phyloP scores from a whole-genome alignment of 352 stramenopile species.

The Globisporangium heterothallicum region DNA sequence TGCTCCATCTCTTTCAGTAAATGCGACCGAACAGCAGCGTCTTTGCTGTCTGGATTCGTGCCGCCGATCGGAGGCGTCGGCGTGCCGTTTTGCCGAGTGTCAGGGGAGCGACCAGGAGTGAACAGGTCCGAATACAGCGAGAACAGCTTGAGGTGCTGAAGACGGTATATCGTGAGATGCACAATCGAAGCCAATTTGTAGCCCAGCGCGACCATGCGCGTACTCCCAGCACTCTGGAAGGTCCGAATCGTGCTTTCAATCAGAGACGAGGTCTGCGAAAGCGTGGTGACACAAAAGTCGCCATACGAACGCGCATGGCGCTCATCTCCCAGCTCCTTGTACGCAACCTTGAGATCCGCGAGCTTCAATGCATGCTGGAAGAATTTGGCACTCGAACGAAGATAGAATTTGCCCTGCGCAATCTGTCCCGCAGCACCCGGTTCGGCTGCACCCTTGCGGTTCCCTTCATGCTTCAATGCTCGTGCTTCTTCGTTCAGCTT shows the following conservation, averaged over 20 bases:
- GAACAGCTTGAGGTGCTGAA: conserved; percentile 79
- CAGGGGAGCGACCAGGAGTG: conserved; percentile 67
- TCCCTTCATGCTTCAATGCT: conserved; percentile 79
- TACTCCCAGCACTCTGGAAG: conserved; percentile 54
- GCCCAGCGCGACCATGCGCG: conserved; percentile 62
- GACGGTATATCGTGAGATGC: conserved; percentile 71
- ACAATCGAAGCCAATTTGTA: conserved; percentile 82
- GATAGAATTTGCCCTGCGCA: conserved; percentile 67
- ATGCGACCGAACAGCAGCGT: conserved; percentile 56
- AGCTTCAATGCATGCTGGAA: conserved; percentile 78
- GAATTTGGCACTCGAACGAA: conserved; percentile 77
- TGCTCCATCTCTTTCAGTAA: conserved; percentile 85
- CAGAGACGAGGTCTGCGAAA: conserved; percentile 69
- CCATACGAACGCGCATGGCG: conserved; percentile 53
- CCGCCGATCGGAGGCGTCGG: conserved; percentile 59
- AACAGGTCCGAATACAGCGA: conserved; percentile 78
- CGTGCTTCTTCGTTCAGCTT: conserved; percentile 63
- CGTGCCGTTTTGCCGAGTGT: conserved; percentile 60
- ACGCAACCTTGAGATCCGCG: conserved; percentile 76
- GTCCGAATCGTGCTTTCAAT: conserved; percentile 74
- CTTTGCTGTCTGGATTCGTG: conserved; percentile 44
- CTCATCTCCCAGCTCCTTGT: conserved; percentile 60
- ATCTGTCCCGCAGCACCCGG: conserved; percentile 35
- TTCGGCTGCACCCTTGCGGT: conserved; percentile 45
- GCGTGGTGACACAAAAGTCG: conserved; percentile 62